A percentile compares a stretch with the other conserved stretches of the same genome.
Evolutionary conservation across 78 protist species (phyloP).

Genomic region (Polysphondylium violaceum): DNA sequence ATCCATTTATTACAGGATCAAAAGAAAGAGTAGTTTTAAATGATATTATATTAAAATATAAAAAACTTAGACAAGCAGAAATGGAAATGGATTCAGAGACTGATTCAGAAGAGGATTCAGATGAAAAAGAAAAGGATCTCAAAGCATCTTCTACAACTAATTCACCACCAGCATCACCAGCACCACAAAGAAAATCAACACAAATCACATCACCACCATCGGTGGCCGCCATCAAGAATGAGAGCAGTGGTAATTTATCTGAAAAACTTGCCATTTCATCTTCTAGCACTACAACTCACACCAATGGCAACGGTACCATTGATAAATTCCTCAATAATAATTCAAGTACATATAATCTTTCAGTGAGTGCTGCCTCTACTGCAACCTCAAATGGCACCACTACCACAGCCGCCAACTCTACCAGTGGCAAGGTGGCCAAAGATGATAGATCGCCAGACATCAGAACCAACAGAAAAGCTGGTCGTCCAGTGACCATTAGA

Average conservation of each 20-base stretch:
- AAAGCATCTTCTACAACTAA: background rate
- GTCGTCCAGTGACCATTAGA: slow-evolving; percentile 72
- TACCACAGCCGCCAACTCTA: slow-evolving; percentile 3
- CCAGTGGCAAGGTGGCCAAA: background rate
- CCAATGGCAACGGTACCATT: background rate
- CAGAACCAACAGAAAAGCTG: slow-evolving; percentile 66
- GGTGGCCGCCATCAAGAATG: background rate
- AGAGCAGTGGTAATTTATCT: slow-evolving; percentile 11
- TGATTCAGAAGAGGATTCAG: slow-evolving; percentile 9
- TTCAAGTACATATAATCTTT: background rate
- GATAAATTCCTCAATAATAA: background rate
- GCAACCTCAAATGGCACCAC: slow-evolving; percentile 25
- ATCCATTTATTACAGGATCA: slow-evolving; percentile 63
- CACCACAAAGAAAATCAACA: slow-evolving; percentile 12
- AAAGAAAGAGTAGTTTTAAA: slow-evolving; percentile 37
- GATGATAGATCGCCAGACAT: slow-evolving; percentile 75
- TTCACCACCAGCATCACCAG: slow-evolving; percentile 24
- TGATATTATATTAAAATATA: slow-evolving; percentile 57
- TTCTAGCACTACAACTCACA: background rate
- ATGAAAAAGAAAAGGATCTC: slow-evolving; percentile 17
- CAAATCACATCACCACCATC: slow-evolving; percentile 35
- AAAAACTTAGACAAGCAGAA: slow-evolving; percentile 62
- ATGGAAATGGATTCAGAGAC: slow-evolving; percentile 42
- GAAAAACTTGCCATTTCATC: background rate
- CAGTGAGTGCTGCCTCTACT: background rate